Percentiles rank a stretch among this genome's conserved stretches.
Conservation (phyloP, 192 early-diverging fungal species). For the Phycomyces nitens region DNA sequence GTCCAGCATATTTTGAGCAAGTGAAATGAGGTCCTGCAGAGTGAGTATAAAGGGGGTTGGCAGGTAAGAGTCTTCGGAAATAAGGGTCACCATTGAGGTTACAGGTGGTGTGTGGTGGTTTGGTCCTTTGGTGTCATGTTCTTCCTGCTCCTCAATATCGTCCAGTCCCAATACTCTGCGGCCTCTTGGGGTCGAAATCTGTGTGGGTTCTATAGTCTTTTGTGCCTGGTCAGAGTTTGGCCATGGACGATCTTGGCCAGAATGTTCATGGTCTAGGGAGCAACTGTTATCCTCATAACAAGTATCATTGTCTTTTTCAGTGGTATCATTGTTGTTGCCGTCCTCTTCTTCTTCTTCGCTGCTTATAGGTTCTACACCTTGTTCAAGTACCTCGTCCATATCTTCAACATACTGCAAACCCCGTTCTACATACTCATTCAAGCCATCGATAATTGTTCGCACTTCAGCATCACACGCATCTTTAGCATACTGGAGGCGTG, state of each 20-base stretch:
- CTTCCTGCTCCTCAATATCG: constrained; percentile 3
- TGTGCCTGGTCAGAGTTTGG: background rate
- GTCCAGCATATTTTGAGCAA: constrained; percentile 73
- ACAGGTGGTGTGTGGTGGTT: background rate
- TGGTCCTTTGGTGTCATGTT: background rate
- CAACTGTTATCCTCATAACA: too few relatives aligned
- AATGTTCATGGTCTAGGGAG: too few relatives aligned
- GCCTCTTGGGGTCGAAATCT: too few relatives aligned
- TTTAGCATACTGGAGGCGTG: constrained; percentile 37
- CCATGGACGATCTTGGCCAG: background rate
- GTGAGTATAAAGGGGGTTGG: constrained; percentile 60
- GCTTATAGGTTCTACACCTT: constrained; percentile 16
- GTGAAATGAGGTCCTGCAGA: constrained; percentile 61
- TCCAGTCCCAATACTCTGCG: background rate
- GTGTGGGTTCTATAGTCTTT: too few relatives aligned
- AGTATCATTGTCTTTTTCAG: background rate
- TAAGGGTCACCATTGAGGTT: constrained; percentile 35
- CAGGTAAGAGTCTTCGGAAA: constrained; percentile 52
- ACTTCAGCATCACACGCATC: constrained; percentile 60
- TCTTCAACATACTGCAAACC: constrained; percentile 52
- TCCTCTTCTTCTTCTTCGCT: constrained; percentile 29
- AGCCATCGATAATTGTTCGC: constrained; percentile 61
- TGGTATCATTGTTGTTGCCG: background rate
- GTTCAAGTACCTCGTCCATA: constrained; percentile 29
- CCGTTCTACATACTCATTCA: constrained; percentile 67